These are phyloP conservation scores for Gloeophyllum trabeum DNA, from an alignment of 768 basidiomycete species.

Conservation along the genomic window DNA sequence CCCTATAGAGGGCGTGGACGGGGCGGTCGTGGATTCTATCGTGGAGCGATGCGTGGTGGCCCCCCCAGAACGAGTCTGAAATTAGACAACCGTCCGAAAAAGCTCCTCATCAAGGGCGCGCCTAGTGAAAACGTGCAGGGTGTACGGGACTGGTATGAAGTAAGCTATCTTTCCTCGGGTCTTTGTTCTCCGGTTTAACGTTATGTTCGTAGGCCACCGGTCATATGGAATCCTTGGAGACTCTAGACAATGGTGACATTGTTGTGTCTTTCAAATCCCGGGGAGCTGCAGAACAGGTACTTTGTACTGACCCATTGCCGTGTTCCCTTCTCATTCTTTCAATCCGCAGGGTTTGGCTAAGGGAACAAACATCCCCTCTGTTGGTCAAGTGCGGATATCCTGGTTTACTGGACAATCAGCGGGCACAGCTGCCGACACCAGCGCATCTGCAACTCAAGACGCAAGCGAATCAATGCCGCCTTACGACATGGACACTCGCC, in stretches of 20 bases:
- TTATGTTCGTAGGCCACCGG: conserved; percentile 42
- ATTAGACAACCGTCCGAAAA: conserved; percentile 82
- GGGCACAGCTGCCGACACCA: background rate
- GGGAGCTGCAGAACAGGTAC: conserved; percentile 66
- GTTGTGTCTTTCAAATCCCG: conserved; percentile 65
- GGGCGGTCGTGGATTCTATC: conserved; percentile 47
- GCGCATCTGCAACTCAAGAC: background rate
- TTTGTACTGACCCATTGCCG: conserved; percentile 8
- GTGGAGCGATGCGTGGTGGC: conserved; percentile 53
- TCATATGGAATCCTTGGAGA: conserved; percentile 56
- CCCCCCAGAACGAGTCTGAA: conserved; percentile 69
- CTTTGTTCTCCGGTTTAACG: conserved; percentile 4
- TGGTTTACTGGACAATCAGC: conserved; percentile 41
- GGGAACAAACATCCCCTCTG: conserved; percentile 51
- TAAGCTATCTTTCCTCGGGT: conserved; percentile 15
- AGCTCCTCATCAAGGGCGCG: conserved; percentile 64
- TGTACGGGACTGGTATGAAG: conserved; percentile 80
- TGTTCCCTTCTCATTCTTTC: conserved; percentile 1
- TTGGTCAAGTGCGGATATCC: conserved; percentile 53
- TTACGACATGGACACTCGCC: too few species aligned
- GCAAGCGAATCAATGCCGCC: too few species aligned
- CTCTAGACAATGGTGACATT: conserved; percentile 41
- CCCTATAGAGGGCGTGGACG: conserved; percentile 59
- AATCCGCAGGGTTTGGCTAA: conserved; percentile 54
- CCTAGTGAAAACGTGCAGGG: conserved; percentile 41